phyloP scores from a whole-genome alignment of 306 rosid genomes.

The Alnus rubra region DNA sequence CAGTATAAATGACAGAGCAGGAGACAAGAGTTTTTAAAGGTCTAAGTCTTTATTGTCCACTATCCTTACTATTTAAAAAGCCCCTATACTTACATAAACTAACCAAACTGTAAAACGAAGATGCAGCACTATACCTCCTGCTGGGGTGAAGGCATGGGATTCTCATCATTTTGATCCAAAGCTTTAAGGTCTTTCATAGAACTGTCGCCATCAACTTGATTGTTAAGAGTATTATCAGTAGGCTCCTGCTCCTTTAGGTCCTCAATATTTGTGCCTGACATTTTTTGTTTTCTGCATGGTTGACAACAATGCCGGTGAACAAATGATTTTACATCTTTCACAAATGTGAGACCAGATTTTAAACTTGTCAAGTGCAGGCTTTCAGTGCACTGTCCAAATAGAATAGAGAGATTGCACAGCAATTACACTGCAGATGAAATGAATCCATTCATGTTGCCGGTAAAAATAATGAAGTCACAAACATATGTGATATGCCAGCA shows the following conservation, averaged over 20 bases:
- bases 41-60: neutral
- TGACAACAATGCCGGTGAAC: conserved; percentile 18
- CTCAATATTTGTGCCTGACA: conserved; percentile 56
- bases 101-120: conserved; percentile 3
- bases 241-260: conserved; percentile 55
- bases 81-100: neutral
- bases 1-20: neutral
- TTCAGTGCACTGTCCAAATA: conserved; percentile 1
- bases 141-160: conserved; percentile 66
- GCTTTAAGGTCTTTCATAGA: conserved; percentile 45
- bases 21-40: neutral
- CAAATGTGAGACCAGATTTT: neutral
- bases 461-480: neutral
- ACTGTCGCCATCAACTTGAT: conserved; percentile 45
- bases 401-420: neutral
- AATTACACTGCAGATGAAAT: neutral
- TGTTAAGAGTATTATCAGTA: conserved; percentile 36
- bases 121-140: conserved; percentile 60
- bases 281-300: conserved; percentile 32
- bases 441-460: neutral
- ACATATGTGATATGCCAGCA: neutral
- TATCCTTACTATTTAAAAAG: neutral
- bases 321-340: conserved; percentile 15
- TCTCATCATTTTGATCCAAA: conserved; percentile 40
- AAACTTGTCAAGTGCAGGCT: neutral